Base-by-base conservation (phyloP, 1,139 yeast species). In the Scheffersomyces illinoinensis region DNA sequence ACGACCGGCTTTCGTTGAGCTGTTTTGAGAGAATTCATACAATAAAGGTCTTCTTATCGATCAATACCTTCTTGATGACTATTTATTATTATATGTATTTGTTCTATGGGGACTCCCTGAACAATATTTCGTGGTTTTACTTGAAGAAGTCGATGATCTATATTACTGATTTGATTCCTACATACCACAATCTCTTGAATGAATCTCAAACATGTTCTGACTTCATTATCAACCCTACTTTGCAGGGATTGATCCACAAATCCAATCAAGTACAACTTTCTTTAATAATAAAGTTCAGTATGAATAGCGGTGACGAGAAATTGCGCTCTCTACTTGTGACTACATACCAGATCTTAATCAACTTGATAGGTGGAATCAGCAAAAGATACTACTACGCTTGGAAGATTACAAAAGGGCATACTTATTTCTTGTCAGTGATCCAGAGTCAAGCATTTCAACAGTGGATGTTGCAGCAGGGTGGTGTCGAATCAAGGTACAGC, bases 181-280 rank as follows among this genome's bases (percentile, higher is more conserved):
- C 74, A 58, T 77, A 75, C 59, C 68, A 70, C 57, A 72, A 72
- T 10, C 66, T 78, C 54, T 64, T 78, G 54, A 75, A 76, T 24
- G 72, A 71, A 57, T 68, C 71, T 46, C 74, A 71, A 26, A 71
- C 74, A 19, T 70, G 72, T 33, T 76, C 78, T 63, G 85, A 81
- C 59, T 71, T 76, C 68, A 61, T 78, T 20, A 62, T 81, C 47
- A 81, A 82, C 56, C 85, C 85, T 2, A 64, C 72, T 2, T 64
- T 83, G 39, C 76, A 80, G 53, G 71, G 70, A 57, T 62, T 76
- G 46, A 68, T 80, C 47, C 81, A 77, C 60, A 76, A 76, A 59
- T 63, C 79, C 6, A 75, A 75, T 59, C 80, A 76, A 60, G 65
- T 76, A 7, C 64, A 70, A 52, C 63, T 76, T 49, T 74, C 79